A percentile compares a stretch with the other conserved stretches of the same genome.
Evolutionary conservation across 345 rosid species (phyloP).

Genomic region (Salix dunnii): DNA sequence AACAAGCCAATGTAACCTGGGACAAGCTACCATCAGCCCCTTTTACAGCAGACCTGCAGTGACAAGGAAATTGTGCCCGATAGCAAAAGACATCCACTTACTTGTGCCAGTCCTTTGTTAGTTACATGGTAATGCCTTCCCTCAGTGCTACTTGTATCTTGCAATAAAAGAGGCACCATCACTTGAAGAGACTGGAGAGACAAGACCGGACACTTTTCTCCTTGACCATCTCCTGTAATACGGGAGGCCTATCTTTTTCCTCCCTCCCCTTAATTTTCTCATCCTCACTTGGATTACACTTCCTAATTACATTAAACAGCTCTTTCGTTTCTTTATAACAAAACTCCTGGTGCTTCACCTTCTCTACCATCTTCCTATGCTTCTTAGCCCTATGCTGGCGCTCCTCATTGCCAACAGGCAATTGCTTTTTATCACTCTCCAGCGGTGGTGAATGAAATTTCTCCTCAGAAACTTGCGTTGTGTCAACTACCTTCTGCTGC

Average conservation of each 20-base stretch:
- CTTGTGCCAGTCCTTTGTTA: neutral
- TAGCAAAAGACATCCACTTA: conserved; percentile 11
- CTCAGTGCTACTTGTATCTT: neutral
- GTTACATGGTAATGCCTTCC: conserved; percentile 4
- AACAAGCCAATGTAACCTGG: neutral
- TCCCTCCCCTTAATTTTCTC: neutral
- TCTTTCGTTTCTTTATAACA: neutral
- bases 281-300: neutral
- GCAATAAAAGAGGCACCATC: conserved; percentile 6
- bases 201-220: conserved; percentile 12
- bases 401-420: conserved; percentile 14
- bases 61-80: neutral
- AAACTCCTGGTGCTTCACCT: conserved; percentile 22
- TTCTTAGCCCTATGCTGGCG: conserved; percentile 12
- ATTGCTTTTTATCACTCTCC: conserved; percentile 10
- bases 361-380: conserved; percentile 16
- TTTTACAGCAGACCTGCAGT: neutral
- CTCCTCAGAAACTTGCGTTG: neutral
- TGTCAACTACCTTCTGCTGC: neutral
- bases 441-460: neutral
- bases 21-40: neutral
- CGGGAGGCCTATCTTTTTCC: neutral
- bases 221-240: conserved; percentile 10
- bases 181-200: conserved; percentile 49
- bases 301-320: conserved; percentile 4